phyloP scores from a whole-genome alignment of 2,329 filamentous ascomycete species.

The Hymenoscyphus albidus region DNA sequence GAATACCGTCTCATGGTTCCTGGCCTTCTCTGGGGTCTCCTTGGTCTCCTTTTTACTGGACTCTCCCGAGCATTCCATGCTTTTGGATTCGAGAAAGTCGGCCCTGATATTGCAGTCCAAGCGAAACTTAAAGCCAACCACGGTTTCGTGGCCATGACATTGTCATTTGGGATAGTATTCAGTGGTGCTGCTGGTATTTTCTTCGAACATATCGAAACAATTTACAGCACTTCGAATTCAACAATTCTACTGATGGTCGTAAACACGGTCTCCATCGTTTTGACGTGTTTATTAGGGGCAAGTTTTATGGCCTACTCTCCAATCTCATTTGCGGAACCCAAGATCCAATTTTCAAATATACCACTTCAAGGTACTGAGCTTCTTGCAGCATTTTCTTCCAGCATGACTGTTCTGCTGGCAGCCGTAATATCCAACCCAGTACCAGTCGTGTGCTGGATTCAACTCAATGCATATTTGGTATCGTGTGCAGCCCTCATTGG shows the following conservation, averaged over 20 bases:
- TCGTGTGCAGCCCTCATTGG: conserved; percentile 17
- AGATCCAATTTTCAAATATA: conserved; percentile 13
- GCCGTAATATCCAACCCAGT: conserved; percentile 20
- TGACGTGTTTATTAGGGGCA: conserved; percentile 20
- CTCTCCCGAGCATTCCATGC: conserved; percentile 23
- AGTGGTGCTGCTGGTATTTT: conserved; percentile 18
- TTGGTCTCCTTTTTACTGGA: conserved; percentile 22
- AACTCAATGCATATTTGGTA: conserved; percentile 19
- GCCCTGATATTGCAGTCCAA: conserved; percentile 11
- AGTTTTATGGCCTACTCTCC: conserved; percentile 24
- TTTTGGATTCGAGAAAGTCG: conserved; percentile 20
- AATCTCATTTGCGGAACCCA: conserved; percentile 19
- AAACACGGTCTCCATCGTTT: conserved; percentile 18
- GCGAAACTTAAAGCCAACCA: conserved; percentile 21
- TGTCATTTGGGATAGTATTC: conserved; percentile 21
- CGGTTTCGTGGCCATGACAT: conserved; percentile 25
- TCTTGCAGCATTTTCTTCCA: conserved; percentile 17
- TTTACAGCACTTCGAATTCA: conserved; percentile 4
- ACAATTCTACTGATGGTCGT: conserved; percentile 18
- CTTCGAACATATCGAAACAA: conserved; percentile 16
- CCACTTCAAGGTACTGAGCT: conserved; percentile 13
- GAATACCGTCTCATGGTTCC: conserved; percentile 32
- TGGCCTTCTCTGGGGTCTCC: conserved; percentile 24
- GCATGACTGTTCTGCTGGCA: conserved; percentile 16
- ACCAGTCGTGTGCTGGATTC: conserved; percentile 21